Percentiles rank a stretch among this genome's conserved stretches.
Conservation (phyloP, 2,329 filamentous ascomycete genomes). For the Paracorniculantispora psalliotae region DNA sequence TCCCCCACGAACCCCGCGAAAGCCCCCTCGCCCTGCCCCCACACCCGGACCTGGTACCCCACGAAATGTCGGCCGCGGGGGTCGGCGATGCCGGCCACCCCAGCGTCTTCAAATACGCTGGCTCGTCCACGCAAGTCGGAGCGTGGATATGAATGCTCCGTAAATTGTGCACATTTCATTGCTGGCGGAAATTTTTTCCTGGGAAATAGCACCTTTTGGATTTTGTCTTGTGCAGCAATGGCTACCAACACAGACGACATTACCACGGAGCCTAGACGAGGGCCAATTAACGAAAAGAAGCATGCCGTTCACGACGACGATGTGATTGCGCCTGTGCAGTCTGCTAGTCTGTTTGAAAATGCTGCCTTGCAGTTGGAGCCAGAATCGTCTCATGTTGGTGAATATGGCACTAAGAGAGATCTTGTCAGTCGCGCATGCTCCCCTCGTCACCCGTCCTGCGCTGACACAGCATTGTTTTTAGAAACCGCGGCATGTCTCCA, state of each 20-base stretch:
- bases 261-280: background rate
- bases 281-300: background rate
- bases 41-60: too few species aligned
- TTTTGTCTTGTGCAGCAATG: background rate
- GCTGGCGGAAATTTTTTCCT: too few species aligned
- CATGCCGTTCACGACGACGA: background rate
- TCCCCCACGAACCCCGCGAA: background rate
- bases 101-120: background rate
- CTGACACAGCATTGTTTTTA: background rate
- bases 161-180: too few species aligned
- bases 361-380: background rate
- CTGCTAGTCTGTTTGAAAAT: background rate
- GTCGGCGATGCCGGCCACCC: too few species aligned
- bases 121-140: background rate
- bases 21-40: background rate
- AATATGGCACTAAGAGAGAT: constrained; percentile 16
- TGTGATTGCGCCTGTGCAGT: background rate
- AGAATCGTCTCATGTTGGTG: constrained; percentile 16
- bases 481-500: constrained; percentile 23
- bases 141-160: background rate
- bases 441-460: background rate
- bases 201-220: too few species aligned
- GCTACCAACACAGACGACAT: background rate
- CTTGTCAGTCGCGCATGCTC: constrained; percentile 8
- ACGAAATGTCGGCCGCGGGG: too few species aligned